Evolutionary conservation across 192 early-diverging fungal species (phyloP).

Genomic region (Entophlyctis luteolus): DNA sequence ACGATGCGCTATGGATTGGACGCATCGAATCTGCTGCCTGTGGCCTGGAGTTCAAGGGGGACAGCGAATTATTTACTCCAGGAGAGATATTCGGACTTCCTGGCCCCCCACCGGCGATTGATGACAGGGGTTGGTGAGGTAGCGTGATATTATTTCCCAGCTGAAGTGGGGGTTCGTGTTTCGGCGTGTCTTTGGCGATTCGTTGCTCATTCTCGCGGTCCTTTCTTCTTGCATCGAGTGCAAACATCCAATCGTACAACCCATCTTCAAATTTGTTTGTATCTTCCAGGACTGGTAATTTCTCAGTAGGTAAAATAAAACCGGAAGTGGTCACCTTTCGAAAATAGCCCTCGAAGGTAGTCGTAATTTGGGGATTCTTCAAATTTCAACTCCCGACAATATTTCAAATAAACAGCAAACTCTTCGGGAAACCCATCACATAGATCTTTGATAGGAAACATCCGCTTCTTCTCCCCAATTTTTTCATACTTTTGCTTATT

Average conservation of each 20-base stretch:
- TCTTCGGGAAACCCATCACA: conserved; percentile 89
- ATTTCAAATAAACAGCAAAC: conserved; percentile 84
- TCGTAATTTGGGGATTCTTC: conserved; percentile 96
- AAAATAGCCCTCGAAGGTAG: conserved; percentile 79
- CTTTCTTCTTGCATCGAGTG: conserved; percentile 49
- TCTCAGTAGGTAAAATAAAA: neutral
- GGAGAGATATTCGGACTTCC: neutral
- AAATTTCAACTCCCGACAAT: conserved; percentile 87
- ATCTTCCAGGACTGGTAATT: conserved; percentile 39
- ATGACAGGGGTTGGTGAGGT: neutral
- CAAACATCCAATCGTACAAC: conserved; percentile 88
- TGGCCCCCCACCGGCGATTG: neutral
- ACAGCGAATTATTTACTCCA: neutral
- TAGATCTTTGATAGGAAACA: conserved; percentile 80
- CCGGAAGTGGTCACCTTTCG: conserved; percentile 49
- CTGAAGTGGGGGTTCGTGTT: neutral
- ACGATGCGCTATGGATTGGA: neutral
- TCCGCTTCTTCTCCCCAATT: conserved; percentile 98
- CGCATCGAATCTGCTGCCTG: conserved; percentile 3
- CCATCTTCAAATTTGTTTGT: conserved; percentile 79
- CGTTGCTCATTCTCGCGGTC: conserved; percentile 38
- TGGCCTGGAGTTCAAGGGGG: neutral
- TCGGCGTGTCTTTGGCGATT: neutral
- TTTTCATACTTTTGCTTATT: conserved; percentile 99
- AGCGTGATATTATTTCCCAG: neutral